Evolutionary conservation across 202 grass and related monocot genomes (phyloP), one percentile per base, ranked within the genome.

Genomic region (Schoenoplectus tabernaemontani): DNA sequence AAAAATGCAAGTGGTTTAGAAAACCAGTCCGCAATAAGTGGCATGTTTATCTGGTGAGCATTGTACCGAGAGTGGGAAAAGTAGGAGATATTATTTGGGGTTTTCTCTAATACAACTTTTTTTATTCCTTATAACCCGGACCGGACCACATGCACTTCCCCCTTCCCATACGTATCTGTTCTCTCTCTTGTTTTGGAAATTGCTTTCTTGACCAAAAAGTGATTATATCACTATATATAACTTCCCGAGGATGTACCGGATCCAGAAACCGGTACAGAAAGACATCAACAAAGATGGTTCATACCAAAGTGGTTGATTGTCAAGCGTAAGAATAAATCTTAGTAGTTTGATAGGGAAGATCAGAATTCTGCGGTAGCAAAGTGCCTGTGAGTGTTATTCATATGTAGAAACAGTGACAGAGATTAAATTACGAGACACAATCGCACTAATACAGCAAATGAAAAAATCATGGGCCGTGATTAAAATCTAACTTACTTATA

Each of bases 131-230:
- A 83, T 15, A 74, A 83, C 32, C 47, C 81, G 81, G 67, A 76
- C 64, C 23, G 42, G 65, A 9, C 64, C 81, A 83, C 81, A 48
- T 83, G 81, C 68, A 59, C 54, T 63, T 70, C 9, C 3, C 33
- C 68, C 50, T 83, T 63, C 81, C 77, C 58, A 46, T 79, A 79
- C 77, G 56, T 79, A 79, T 79, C 56, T 62, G 77, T 37, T 6
- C 37, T 64, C 37, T 36, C 9, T 64, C 39, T 64, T 22, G 17
- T 47, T 79, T 62, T 48, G 59, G 53, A 59, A 78, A 78, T 78
- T 60, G 51, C 75, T 78, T 78, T 78, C 54, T 78, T 78, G 34
- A 59, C 75, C 75, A 60, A 78, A 77, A 22, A 57, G 75, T 59
- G 11, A 19, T 59, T 32, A 15, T 16, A 73, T 47, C 0, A 50